Percentiles rank a stretch among this genome's conserved stretches.
These are phyloP conservation scores for Megacollybia marginata DNA, from an alignment of 768 basidiomycete species.

Conservation along the genomic window DNA sequence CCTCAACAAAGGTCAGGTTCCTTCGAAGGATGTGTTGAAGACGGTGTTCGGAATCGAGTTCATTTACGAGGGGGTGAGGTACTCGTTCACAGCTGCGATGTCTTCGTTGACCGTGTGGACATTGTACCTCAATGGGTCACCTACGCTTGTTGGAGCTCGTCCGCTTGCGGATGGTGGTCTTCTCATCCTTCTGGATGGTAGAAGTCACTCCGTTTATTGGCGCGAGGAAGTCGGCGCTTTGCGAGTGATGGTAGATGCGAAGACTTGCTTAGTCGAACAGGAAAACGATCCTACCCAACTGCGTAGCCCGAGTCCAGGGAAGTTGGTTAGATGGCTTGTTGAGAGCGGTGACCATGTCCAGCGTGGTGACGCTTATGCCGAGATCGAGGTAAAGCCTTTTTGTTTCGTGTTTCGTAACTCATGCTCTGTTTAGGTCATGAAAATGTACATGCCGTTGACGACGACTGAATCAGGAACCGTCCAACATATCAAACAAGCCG, in stretches of 20 bases:
- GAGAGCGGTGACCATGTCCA: slow-evolving; percentile 97
- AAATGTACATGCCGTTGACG: slow-evolving; percentile 99
- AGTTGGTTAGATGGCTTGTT: slow-evolving; percentile 88
- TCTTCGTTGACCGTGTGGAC: slow-evolving; percentile 88
- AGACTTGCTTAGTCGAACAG: slow-evolving; percentile 98
- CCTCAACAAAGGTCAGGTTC: slow-evolving; percentile 97
- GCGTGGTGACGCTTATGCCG: slow-evolving; percentile 95
- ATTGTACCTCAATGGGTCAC: slow-evolving; percentile 92
- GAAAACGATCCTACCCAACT: slow-evolving; percentile 99
- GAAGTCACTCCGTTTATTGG: slow-evolving; percentile 97
- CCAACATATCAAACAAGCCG: slow-evolving; percentile 96
- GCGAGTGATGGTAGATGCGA: slow-evolving; percentile 89
- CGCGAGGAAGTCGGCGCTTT: slow-evolving; percentile 95
- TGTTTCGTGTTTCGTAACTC: slow-evolving; percentile 2
- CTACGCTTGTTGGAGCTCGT: slow-evolving; percentile 86
- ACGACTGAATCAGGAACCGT: slow-evolving; percentile 91
- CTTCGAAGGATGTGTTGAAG: slow-evolving; percentile 88
- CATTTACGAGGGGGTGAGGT: slow-evolving; percentile 93
- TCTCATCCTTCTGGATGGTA: slow-evolving; percentile 84
- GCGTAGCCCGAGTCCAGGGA: slow-evolving; percentile 92
- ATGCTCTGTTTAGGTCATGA: slow-evolving; percentile 64
- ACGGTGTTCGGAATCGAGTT: slow-evolving; percentile 97
- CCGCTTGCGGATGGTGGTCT: slow-evolving; percentile 93
- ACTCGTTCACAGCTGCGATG: slow-evolving; percentile 91
- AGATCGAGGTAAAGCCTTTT: slow-evolving; percentile 74